Conservation (phyloP, 306 rosid genomes). For the Dryas octopetala region DNA sequence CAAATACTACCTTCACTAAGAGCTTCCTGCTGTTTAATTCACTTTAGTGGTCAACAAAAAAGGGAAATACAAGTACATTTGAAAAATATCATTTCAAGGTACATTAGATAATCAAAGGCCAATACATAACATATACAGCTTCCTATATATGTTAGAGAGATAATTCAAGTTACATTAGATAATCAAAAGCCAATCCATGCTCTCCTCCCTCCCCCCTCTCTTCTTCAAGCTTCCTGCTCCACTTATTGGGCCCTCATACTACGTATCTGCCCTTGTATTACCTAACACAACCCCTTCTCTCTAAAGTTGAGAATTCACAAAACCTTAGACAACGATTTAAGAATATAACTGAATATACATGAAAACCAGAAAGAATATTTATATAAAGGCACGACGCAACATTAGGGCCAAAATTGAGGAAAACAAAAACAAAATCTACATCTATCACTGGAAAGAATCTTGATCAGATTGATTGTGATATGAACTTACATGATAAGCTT, state of each 20-base stretch:
- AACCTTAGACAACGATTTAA: background rate
- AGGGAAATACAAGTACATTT: background rate
- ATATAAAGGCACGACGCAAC: background rate
- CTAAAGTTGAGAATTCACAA: background rate
- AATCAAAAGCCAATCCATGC: too few relatives aligned
- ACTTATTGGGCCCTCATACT: too few relatives aligned
- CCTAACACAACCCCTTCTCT: background rate
- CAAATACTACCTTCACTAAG: background rate
- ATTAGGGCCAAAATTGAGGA: background rate
- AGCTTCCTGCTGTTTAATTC: background rate
- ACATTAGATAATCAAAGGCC: too few relatives aligned
- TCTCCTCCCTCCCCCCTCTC: too few relatives aligned
- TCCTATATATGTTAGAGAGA: background rate
- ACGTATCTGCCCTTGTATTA: background rate
- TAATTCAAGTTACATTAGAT: background rate
- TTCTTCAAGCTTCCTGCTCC: too few relatives aligned
- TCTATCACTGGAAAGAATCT: background rate
- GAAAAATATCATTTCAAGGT: too few relatives aligned
- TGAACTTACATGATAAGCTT: constrained; percentile 82
- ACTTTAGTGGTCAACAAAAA: background rate
- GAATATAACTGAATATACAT: background rate
- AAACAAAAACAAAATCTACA: constrained; percentile 7
- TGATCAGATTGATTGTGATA: background rate
- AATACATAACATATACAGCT: too few relatives aligned
- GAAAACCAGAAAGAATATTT: background rate